A percentile compares a stretch with the other conserved stretches of the same genome.
phyloP scores from a whole-genome alignment of 2,329 filamentous ascomycete species.

The Coniochaeta prunicola region DNA sequence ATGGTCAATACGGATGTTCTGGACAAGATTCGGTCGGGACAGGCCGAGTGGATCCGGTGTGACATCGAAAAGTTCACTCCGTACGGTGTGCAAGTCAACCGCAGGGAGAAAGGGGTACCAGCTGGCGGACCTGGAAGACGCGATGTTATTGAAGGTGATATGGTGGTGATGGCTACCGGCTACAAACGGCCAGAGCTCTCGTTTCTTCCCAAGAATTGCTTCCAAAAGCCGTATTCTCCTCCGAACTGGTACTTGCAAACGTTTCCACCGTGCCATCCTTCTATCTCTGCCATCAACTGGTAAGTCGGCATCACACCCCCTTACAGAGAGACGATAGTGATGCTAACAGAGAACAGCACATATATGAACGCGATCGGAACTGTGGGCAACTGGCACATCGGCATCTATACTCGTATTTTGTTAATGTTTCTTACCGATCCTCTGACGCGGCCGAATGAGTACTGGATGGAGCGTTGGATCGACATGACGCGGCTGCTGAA shows the following conservation, averaged over 20 bases:
- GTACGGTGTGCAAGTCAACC: slow-evolving; percentile 62
- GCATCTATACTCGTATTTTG: slow-evolving; percentile 79
- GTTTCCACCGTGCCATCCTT: slow-evolving; percentile 68
- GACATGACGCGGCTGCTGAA: slow-evolving; percentile 74
- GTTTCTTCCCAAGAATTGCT: slow-evolving; percentile 69
- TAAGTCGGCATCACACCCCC: neutral
- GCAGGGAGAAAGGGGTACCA: slow-evolving; percentile 63
- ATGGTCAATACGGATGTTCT: slow-evolving; percentile 85
- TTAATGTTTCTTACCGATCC: slow-evolving; percentile 83
- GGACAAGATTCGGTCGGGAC: slow-evolving; percentile 62
- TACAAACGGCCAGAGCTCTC: slow-evolving; percentile 66
- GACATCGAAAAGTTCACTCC: slow-evolving; percentile 64
- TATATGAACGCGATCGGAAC: slow-evolving; percentile 75
- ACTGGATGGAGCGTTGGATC: slow-evolving; percentile 81
- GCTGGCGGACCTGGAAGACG: slow-evolving; percentile 66
- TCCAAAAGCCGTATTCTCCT: slow-evolving; percentile 64
- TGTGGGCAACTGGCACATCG: slow-evolving; percentile 83
- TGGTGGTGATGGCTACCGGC: slow-evolving; percentile 78
- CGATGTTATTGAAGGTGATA: slow-evolving; percentile 61
- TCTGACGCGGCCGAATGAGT: slow-evolving; percentile 60
- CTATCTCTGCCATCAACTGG: slow-evolving; percentile 70
- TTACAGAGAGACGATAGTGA: neutral
- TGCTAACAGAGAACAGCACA: slow-evolving; percentile 41
- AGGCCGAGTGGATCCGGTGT: slow-evolving; percentile 73
- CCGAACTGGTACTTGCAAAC: slow-evolving; percentile 88